Conservation (phyloP, 192 early-diverging fungal species). For the Helicostylum pulchrum region DNA sequence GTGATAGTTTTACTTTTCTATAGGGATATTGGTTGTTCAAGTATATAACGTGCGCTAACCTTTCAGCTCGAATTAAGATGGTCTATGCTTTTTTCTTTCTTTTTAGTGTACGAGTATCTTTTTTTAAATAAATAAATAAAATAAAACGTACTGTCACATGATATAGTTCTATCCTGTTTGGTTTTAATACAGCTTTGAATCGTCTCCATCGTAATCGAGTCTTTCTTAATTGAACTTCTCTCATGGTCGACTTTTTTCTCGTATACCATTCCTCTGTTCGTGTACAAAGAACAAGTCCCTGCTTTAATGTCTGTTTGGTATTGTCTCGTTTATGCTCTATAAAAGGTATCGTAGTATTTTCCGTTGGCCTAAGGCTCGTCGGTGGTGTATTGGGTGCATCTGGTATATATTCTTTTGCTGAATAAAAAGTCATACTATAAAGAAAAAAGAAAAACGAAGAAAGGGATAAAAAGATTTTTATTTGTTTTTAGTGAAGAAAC, state of each 20-base stretch:
- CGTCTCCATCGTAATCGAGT: conserved; percentile 12
- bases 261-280: conserved; percentile 3
- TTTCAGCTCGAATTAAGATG: neutral
- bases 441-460: no score
- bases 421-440: no score
- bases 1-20: neutral
- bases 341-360: no score
- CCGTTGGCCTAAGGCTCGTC: no score
- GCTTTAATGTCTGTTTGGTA: no score
- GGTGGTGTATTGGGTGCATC: no score
- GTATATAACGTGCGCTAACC: conserved; percentile 2
- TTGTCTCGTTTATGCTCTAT: no score
- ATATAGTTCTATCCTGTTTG: conserved; percentile 8
- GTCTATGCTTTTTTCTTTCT: conserved; percentile 7
- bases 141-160: conserved; percentile 8
- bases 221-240: conserved; percentile 1
- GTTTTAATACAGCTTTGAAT: conserved; percentile 1
- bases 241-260: neutral
- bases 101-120: no score
- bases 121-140: neutral
- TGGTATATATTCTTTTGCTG: no score
- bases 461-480: no score
- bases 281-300: conserved; percentile 1
- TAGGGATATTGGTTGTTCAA: neutral
- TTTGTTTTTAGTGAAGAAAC: no score